A percentile compares a stretch with the other conserved stretches of the same genome.
phyloP scores from a whole-genome alignment of 129 eudicot genomes.

The Ambrosia artemisiifolia region DNA sequence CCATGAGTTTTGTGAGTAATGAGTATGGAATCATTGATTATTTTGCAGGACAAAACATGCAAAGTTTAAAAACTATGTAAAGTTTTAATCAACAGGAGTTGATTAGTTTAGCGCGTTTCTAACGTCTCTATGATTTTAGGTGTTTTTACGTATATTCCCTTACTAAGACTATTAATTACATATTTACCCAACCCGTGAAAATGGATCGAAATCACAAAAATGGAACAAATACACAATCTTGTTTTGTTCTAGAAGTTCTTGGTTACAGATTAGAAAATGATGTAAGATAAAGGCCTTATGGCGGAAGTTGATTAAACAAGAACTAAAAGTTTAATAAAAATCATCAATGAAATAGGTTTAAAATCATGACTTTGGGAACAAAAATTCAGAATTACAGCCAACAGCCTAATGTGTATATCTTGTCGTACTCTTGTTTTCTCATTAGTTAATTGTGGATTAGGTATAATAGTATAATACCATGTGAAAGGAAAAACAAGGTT shows the following conservation, averaged over 20 bases:
- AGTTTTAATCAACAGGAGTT: too few relatives aligned
- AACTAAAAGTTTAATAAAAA: neutral
- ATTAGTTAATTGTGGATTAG: conserved; percentile 28
- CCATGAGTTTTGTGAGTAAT: neutral
- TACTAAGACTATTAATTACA: too few relatives aligned
- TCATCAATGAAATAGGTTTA: neutral
- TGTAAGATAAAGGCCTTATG: neutral
- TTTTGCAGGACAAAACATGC: too few relatives aligned
- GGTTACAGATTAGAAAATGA: neutral
- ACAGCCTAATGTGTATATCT: neutral
- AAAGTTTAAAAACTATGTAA: too few relatives aligned
- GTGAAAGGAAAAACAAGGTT: conserved; percentile 11
- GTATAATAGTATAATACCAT: conserved; percentile 23
- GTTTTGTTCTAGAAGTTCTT: neutral
- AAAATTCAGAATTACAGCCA: conserved; percentile 4
- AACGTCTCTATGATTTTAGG: too few relatives aligned
- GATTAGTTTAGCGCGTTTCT: too few relatives aligned
- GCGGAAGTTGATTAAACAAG: neutral
- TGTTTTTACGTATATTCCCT: too few relatives aligned
- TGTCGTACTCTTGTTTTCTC: neutral
- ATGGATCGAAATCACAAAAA: too few relatives aligned
- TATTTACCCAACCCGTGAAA: too few relatives aligned
- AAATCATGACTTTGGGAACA: neutral
- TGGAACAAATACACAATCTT: too few relatives aligned
- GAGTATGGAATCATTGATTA: too few relatives aligned